Conservation (phyloP, 2,329 filamentous ascomycete species). For the Arthrobotrys conoides region DNA sequence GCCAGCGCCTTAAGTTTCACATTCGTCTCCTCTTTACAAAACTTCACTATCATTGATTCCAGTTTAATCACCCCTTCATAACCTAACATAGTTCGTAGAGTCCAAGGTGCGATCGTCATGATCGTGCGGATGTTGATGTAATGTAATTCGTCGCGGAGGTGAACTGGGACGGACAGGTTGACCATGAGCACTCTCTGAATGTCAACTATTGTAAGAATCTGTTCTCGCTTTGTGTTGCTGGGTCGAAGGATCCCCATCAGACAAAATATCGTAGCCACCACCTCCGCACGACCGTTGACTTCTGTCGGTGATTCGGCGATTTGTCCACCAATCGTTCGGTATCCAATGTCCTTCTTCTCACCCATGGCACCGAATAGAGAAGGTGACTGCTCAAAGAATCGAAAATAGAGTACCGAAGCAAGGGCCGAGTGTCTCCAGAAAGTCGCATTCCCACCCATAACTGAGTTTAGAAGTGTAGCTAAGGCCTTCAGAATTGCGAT, state of each 20-base stretch:
- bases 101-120: slow-evolving; percentile 54
- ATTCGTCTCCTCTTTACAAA: slow-evolving; percentile 32
- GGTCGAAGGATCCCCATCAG: slow-evolving; percentile 53
- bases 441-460: slow-evolving; percentile 47
- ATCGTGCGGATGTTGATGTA: slow-evolving; percentile 57
- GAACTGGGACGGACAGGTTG: slow-evolving; percentile 38
- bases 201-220: slow-evolving; percentile 25
- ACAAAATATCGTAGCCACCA: slow-evolving; percentile 35
- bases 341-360: slow-evolving; percentile 39
- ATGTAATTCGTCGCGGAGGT: slow-evolving; percentile 49
- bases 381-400: slow-evolving; percentile 47
- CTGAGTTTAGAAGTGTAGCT: slow-evolving; percentile 42
- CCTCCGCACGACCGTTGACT: slow-evolving; percentile 50
- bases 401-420: slow-evolving; percentile 30
- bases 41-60: background rate
- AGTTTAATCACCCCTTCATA: slow-evolving; percentile 11
- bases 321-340: slow-evolving; percentile 19
- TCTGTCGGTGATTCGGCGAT: slow-evolving; percentile 41
- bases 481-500: slow-evolving; percentile 38
- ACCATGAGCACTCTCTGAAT: slow-evolving; percentile 9
- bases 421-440: slow-evolving; percentile 36
- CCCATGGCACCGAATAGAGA: slow-evolving; percentile 53
- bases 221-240: slow-evolving; percentile 39
- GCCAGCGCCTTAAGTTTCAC: slow-evolving; percentile 34
- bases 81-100: slow-evolving; percentile 24